Conservation (phyloP, 2,329 filamentous ascomycete genomes). For the Aspergillus oerlinghausenensis region DNA sequence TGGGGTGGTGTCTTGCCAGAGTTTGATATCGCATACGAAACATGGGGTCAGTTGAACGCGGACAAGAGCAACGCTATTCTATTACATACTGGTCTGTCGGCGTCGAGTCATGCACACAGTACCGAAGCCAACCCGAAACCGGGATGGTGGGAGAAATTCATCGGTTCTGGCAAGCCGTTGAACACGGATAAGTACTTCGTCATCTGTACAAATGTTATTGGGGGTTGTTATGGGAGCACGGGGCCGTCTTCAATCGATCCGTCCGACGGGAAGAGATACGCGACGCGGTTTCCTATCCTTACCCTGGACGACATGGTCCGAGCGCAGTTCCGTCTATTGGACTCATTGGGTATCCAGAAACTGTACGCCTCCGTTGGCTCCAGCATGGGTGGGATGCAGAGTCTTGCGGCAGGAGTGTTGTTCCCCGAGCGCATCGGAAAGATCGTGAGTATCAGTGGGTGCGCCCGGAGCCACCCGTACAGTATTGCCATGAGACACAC, state of each 20-base stretch:
- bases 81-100: conserved; percentile 87
- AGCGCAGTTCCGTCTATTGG: conserved; percentile 85
- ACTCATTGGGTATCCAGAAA: conserved; percentile 68
- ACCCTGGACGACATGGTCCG: conserved; percentile 98
- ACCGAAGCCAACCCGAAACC: conserved; percentile 81
- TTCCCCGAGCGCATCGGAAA: conserved; percentile 77
- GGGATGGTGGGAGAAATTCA: conserved; percentile 99
- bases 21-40: conserved; percentile 88
- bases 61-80: conserved; percentile 86
- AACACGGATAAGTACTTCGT: conserved; percentile 91
- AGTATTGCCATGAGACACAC: conserved; percentile 98
- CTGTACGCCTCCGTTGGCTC: conserved; percentile 91
- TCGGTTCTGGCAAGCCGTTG: conserved; percentile 76
- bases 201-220: conserved; percentile 94
- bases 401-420: conserved; percentile 76
- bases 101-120: conserved; percentile 94
- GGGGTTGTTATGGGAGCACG: conserved; percentile 93
- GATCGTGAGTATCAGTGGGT: conserved; percentile 86
- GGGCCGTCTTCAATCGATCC: conserved; percentile 86
- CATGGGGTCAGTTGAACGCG: conserved; percentile 61
- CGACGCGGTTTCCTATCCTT: conserved; percentile 89
- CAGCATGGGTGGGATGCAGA: conserved; percentile 99
- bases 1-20: conserved; percentile 90
- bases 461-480: conserved; percentile 91
- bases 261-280: conserved; percentile 80